These are phyloP conservation scores for Botrytis medusae DNA, from an alignment of 2,329 filamentous ascomycete species.

Conservation along the genomic window DNA sequence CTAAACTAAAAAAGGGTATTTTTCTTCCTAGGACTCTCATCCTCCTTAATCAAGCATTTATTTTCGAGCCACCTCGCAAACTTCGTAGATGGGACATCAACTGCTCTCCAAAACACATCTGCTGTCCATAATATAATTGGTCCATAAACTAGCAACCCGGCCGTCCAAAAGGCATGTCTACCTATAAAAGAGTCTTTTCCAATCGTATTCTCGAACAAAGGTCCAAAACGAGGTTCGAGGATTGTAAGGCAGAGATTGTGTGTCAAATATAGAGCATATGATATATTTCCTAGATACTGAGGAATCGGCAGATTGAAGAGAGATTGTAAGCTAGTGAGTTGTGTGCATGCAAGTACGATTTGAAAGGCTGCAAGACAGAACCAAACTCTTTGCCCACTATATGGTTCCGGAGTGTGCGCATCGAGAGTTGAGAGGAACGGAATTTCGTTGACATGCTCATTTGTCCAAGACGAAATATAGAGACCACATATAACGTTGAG, in stretches of 20 bases:
- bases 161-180: constrained; percentile 39
- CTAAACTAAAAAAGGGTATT: neutral
- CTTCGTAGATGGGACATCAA: constrained; percentile 53
- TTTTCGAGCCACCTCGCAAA: constrained; percentile 50
- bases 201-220: constrained; percentile 27
- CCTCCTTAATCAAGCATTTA: constrained; percentile 31
- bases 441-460: constrained; percentile 32
- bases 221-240: constrained; percentile 34
- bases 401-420: constrained; percentile 33
- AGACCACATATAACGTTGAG: constrained; percentile 33
- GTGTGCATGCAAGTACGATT: constrained; percentile 38
- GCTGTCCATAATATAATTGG: constrained; percentile 52
- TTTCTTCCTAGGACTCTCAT: neutral
- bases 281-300: constrained; percentile 57
- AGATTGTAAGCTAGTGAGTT: constrained; percentile 42
- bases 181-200: constrained; percentile 30
- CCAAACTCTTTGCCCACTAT: constrained; percentile 36
- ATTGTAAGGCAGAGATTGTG: constrained; percentile 51
- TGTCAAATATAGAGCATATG: constrained; percentile 58
- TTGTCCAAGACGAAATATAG: constrained; percentile 38
- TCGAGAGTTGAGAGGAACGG: constrained; percentile 31
- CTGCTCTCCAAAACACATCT: constrained; percentile 58
- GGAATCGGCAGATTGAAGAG: constrained; percentile 50
- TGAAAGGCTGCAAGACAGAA: constrained; percentile 37
- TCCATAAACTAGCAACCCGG: constrained; percentile 44